phyloP scores from a whole-genome alignment of 352 stramenopile genomes.

The Blastocystis sp. region DNA sequence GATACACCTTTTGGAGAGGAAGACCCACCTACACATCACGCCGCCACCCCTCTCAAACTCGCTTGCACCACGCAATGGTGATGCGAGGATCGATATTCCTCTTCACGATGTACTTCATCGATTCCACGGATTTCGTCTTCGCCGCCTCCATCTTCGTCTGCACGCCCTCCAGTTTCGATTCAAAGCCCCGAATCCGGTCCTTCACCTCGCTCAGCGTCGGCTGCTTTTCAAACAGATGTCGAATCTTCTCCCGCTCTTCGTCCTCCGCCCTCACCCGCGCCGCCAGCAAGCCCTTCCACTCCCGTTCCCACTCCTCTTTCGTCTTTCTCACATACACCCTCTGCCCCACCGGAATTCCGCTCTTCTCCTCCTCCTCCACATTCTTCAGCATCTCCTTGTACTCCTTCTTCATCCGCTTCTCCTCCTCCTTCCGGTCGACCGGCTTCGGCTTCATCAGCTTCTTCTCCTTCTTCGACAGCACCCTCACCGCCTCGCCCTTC shows the following conservation, averaged over 20 bases:
- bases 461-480: not conserved
- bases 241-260: not conserved
- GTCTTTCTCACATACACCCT: not conserved
- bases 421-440: not conserved
- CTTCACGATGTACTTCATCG: not conserved
- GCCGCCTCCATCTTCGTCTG: not conserved
- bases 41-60: not conserved
- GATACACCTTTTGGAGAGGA: not conserved
- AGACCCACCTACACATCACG: constrained; percentile 15
- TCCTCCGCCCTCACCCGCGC: not conserved
- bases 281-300: not conserved
- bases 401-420: not conserved
- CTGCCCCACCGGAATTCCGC: not conserved
- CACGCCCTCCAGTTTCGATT: not conserved
- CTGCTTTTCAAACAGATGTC: constrained; percentile 2
- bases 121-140: not conserved
- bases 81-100: constrained; percentile 10
- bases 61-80: constrained; percentile 11
- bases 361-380: not conserved
- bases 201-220: not conserved
- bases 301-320: not conserved
- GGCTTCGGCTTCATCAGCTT: not conserved
- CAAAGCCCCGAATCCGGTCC: not conserved
- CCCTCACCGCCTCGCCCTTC: not conserved
- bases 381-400: not conserved